Evolutionary conservation across 2,329 filamentous ascomycete species (phyloP).

Genomic region (Pochonia chlamydosporia): DNA sequence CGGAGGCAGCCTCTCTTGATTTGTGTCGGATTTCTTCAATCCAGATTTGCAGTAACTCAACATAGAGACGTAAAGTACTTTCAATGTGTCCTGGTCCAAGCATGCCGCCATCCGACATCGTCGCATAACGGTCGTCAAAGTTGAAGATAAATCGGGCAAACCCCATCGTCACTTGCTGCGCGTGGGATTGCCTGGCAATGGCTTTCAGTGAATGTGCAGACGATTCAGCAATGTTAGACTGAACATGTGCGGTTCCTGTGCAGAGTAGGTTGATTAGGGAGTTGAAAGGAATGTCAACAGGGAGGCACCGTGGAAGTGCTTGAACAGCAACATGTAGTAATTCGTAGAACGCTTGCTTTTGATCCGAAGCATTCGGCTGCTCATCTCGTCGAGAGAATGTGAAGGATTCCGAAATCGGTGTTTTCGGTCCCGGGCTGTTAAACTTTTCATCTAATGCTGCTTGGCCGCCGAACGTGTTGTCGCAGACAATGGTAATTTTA

Average conservation of each 20-base stretch:
- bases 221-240: constrained; percentile 84
- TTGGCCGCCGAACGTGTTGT: constrained; percentile 95
- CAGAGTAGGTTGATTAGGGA: constrained; percentile 91
- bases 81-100: constrained; percentile 92
- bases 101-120: constrained; percentile 97
- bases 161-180: constrained; percentile 91
- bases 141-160: constrained; percentile 98
- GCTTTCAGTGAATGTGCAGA: constrained; percentile 92
- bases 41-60: constrained; percentile 93
- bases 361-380: constrained; percentile 63
- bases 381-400: constrained; percentile 84
- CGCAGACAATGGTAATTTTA: constrained; percentile 92
- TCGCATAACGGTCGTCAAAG: constrained; percentile 94
- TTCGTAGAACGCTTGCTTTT: constrained; percentile 93
- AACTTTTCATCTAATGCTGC: constrained; percentile 95
- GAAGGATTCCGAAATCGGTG: constrained; percentile 90
- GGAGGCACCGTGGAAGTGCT: constrained; percentile 88
- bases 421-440: constrained; percentile 79
- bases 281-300: constrained; percentile 85
- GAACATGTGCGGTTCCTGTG: constrained; percentile 93
- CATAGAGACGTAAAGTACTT: constrained; percentile 84
- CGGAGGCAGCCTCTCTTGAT: constrained; percentile 64
- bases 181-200: constrained; percentile 87
- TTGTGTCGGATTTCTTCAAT: constrained; percentile 93
- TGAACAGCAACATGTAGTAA: constrained; percentile 92